These are phyloP conservation scores for Pinus taeda DNA, from an alignment of 75 land plant species.

Conservation along the genomic window DNA sequence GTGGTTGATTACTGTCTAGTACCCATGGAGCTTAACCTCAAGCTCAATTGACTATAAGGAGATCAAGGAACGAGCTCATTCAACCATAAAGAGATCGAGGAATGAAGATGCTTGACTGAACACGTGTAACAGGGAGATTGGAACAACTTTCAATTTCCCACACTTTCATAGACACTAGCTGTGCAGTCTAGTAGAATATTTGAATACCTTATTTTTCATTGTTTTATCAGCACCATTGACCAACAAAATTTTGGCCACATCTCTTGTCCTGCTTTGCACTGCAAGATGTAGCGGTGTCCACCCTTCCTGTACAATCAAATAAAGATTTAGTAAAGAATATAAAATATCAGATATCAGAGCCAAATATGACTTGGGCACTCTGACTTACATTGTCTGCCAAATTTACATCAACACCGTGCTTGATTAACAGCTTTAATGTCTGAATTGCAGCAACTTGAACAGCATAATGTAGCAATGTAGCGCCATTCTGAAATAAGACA, in stretches of 20 bases:
- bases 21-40: neutral
- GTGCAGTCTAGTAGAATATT: neutral
- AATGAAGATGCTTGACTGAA: too few species aligned
- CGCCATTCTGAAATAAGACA: slow-evolving; percentile 60
- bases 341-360: neutral
- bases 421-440: slow-evolving; percentile 66
- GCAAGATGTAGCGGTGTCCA: slow-evolving; percentile 98
- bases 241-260: slow-evolving; percentile 67
- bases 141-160: neutral
- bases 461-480: slow-evolving; percentile 82
- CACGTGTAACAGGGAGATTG: too few species aligned
- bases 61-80: neutral
- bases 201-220: slow-evolving; percentile 61
- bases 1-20: neutral
- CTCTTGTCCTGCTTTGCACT: slow-evolving; percentile 64
- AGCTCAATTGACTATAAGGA: neutral
- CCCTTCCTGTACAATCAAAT: slow-evolving; percentile 2
- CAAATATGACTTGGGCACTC: neutral
- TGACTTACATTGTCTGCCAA: slow-evolving; percentile 69
- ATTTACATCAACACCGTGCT: slow-evolving; percentile 70
- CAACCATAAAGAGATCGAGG: neutral
- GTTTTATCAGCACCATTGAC: slow-evolving; percentile 78
- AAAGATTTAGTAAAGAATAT: neutral
- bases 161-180: slow-evolving; percentile 2
- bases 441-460: slow-evolving; percentile 76